Percentiles rank a stretch among this genome's conserved stretches.
Evolutionary conservation across 1,139 yeast species (phyloP).

Genomic region (Nakaseomyces glabratus): DNA sequence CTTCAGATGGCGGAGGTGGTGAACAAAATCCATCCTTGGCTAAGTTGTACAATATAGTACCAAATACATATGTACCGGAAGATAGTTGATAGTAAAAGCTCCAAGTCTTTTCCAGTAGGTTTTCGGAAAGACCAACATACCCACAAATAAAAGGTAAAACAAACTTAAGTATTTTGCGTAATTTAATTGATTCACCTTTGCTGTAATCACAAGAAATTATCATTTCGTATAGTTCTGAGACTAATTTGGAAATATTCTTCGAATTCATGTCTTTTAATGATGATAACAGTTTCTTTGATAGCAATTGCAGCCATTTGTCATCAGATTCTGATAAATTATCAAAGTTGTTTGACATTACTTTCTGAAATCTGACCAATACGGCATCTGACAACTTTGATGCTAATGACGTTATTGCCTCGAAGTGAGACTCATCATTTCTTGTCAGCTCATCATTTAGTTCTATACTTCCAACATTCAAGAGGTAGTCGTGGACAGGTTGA

Average conservation of each 20-base stretch:
- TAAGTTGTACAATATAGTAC: constrained; percentile 48
- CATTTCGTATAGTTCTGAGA: constrained; percentile 31
- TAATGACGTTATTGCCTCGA: not conserved
- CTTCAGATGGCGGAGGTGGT: constrained; percentile 72
- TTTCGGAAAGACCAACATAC: constrained; percentile 40
- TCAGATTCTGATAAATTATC: constrained; percentile 40
- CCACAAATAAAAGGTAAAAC: constrained; percentile 50
- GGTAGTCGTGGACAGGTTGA: not conserved
- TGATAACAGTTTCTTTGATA: constrained; percentile 39
- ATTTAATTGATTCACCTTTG: constrained; percentile 26
- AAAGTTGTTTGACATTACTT: constrained; percentile 35
- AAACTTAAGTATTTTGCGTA: constrained; percentile 42
- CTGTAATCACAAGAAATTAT: constrained; percentile 34
- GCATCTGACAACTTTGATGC: constrained; percentile 46
- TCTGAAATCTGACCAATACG: constrained; percentile 61
- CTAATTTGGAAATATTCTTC: constrained; percentile 24
- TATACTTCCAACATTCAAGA: not conserved
- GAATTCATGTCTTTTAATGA: constrained; percentile 36
- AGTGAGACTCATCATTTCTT: not conserved
- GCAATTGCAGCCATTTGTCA: constrained; percentile 53
- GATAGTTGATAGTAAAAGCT: constrained; percentile 44
- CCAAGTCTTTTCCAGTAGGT: constrained; percentile 38
- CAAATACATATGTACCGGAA: constrained; percentile 52
- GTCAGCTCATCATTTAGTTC: not conserved
- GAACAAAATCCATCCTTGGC: constrained; percentile 90